Evolutionary conservation across 345 rosid genomes (phyloP).

Genomic region (Populus davidiana): DNA sequence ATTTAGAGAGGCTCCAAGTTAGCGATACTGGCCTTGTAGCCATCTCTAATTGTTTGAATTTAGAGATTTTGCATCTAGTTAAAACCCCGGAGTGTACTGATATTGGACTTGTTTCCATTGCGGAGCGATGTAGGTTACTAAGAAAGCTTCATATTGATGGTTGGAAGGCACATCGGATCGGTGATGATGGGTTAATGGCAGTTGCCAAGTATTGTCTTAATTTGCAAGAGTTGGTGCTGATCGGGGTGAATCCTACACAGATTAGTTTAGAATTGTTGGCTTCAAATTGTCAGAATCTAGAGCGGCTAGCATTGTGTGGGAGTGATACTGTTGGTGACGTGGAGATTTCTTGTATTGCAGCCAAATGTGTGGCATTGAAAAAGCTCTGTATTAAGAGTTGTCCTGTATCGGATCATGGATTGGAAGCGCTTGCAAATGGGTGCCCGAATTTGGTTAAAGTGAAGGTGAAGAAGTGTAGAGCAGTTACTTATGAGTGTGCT

Average conservation of each 20-base stretch:
- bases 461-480: slow-evolving; percentile 79
- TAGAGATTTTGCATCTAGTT: slow-evolving; percentile 70
- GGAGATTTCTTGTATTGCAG: slow-evolving; percentile 63
- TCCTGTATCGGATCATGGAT: slow-evolving; percentile 58
- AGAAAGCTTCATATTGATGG: slow-evolving; percentile 85
- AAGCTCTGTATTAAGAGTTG: slow-evolving; percentile 75
- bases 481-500: slow-evolving; percentile 56
- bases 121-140: slow-evolving; percentile 55
- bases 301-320: slow-evolving; percentile 71
- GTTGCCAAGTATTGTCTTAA: slow-evolving; percentile 58
- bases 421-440: slow-evolving; percentile 66
- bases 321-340: slow-evolving; percentile 68
- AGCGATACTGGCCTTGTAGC: slow-evolving; percentile 56
- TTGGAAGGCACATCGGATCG: slow-evolving; percentile 62
- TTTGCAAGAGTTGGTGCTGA: slow-evolving; percentile 69
- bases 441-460: slow-evolving; percentile 79
- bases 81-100: slow-evolving; percentile 71
- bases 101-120: slow-evolving; percentile 43
- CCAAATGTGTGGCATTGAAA: slow-evolving; percentile 63
- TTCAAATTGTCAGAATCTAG: slow-evolving; percentile 57
- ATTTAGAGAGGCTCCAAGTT: slow-evolving; percentile 67
- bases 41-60: slow-evolving; percentile 50
- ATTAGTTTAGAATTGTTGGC: slow-evolving; percentile 54
- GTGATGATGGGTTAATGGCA: slow-evolving; percentile 58
- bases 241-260: slow-evolving; percentile 65